Base-by-base conservation (phyloP, 1,139 yeast species). In the Saccharomyces hybrid region DNA sequence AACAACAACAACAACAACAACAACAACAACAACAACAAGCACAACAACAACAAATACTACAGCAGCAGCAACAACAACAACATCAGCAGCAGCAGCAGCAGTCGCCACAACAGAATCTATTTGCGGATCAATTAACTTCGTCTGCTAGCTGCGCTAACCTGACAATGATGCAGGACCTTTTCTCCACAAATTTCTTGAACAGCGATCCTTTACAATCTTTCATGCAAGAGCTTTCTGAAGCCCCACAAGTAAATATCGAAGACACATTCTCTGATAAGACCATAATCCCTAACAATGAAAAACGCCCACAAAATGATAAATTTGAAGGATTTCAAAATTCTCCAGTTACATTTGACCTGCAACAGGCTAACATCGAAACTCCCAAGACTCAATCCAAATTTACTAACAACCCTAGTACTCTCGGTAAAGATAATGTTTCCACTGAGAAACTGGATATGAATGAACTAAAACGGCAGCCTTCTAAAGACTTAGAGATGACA, bases 181-280 rank as follows among this genome's bases (percentile, higher is more conserved):
- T 61, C 38, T 59, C 64, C 16, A 53, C 61, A 4, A 64, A 62
- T 47, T 59, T 59, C 46, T 48, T 62, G 16, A 61, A 56, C 12
- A 57, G 57, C 11, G 68, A 64, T 42, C 68, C 68, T 2, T 55
- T 64, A 49, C 65, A 63, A 50, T 55, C 61, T 41, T 58, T 64
- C 19, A 60, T 64, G 60, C 64, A 62, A 47, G 65, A 64, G 47
- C 47, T 64, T 9, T 56, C 65, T 4, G 56, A 52, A 8, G 53
- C 51, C 3, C 57, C 53, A 34, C 56, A 52, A 49, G 55, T 54
- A 26, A 53, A 31, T 14, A 46, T 46, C 28, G 44, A 38, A 16
- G 44, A 38, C 11, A 19, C 44, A 16, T 38, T 38, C 9, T 11
- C 44, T 4, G 44, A 19, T 12, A 38, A 38, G 24, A 16, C 24